These are phyloP conservation scores for Pseudogymnoascus sp. DNA, from an alignment of 2,329 filamentous ascomycete genomes.

Conservation along the genomic window DNA sequence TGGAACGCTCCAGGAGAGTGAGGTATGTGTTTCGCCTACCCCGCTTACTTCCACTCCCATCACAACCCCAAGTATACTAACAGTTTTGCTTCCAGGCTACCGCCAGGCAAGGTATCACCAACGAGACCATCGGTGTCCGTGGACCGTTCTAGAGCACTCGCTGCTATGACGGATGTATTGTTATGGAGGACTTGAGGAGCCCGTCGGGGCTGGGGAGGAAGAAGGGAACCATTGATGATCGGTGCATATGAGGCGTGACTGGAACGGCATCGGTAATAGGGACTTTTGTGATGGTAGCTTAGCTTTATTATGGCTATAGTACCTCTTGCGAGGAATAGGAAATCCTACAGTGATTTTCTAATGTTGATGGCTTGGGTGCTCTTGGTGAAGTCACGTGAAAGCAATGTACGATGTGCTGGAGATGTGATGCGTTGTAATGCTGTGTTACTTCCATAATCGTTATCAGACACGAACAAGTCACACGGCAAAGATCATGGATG, in stretches of 20 bases:
- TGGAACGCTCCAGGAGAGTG: constrained; percentile 57
- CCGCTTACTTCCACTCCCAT: background rate
- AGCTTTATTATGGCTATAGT: background rate
- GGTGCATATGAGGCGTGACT: background rate
- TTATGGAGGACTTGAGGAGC: background rate
- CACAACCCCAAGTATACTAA: background rate
- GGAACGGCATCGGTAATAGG: background rate
- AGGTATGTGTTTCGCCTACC: constrained; percentile 36
- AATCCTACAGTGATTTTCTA: background rate
- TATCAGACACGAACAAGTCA: too few species aligned
- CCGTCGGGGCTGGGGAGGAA: background rate
- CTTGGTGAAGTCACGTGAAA: background rate
- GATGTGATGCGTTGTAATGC: background rate
- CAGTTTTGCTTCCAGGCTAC: background rate
- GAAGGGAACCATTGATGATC: background rate
- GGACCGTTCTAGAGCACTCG: background rate
- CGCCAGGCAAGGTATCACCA: background rate
- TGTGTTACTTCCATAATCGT: background rate
- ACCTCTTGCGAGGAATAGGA: constrained; percentile 5
- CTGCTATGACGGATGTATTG: background rate
- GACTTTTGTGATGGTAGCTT: constrained; percentile 1
- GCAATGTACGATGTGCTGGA: background rate
- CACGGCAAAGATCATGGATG: background rate
- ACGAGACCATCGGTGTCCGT: constrained; percentile 4
- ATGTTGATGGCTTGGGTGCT: background rate